Evolutionary conservation across 108 stramenopile species (phyloP).

Genomic region (Pseudonitzschia pungens): DNA sequence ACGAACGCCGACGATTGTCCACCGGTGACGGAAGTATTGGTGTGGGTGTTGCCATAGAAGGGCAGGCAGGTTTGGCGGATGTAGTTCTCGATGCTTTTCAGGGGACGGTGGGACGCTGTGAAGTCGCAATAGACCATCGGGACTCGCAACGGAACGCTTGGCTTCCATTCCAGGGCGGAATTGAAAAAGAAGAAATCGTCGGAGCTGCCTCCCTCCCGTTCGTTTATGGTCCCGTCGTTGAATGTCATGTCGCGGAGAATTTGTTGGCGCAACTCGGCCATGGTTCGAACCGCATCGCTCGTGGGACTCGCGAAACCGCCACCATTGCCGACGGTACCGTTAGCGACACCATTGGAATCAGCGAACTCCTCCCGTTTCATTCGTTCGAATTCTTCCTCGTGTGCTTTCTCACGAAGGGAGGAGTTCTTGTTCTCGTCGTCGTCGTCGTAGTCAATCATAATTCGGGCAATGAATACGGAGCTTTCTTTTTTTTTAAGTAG

Average conservation of each 20-base stretch:
- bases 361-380: conserved; percentile 12
- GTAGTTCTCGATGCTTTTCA: conserved; percentile 71
- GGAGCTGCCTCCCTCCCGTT: background rate
- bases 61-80: conserved; percentile 67
- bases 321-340: background rate
- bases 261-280: conserved; percentile 15
- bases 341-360: background rate
- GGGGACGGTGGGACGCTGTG: conserved; percentile 77
- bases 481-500: background rate
- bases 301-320: background rate
- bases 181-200: conserved; percentile 17
- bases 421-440: conserved; percentile 4
- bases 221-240: no score
- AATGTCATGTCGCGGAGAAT: conserved; percentile 21
- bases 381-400: conserved; percentile 22
- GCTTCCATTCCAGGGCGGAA: conserved; percentile 33
- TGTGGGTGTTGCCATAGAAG: conserved; percentile 94
- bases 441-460: background rate
- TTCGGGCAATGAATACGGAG: background rate
- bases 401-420: conserved; percentile 37
- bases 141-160: conserved; percentile 27
- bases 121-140: conserved; percentile 89
- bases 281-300: background rate
- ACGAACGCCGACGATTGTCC: conserved; percentile 89
- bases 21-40: conserved; percentile 84